A percentile compares a stretch with the other conserved stretches of the same genome.
phyloP scores from a whole-genome alignment of 139 green algal genomes.

The Tetratostichococcus sp. region DNA sequence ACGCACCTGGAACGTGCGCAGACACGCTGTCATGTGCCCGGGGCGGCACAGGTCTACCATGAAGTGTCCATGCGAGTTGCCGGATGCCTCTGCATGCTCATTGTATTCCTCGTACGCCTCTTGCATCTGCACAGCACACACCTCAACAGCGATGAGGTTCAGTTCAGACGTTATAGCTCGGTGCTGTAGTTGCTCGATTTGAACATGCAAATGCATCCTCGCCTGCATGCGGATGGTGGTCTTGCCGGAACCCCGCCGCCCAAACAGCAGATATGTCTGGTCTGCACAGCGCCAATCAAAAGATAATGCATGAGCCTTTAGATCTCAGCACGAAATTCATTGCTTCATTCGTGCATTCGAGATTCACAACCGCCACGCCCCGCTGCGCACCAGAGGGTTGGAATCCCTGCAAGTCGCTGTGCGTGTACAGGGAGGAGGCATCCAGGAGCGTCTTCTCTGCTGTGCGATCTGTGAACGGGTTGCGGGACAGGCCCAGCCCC shows the following conservation, averaged over 20 bases:
- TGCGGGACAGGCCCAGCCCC: conserved; percentile 58
- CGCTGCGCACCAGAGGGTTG: conserved; percentile 45
- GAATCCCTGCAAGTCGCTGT: conserved; percentile 73
- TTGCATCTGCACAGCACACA: conserved; percentile 57
- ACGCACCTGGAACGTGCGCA: conserved; percentile 63
- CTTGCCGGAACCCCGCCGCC: conserved; percentile 67
- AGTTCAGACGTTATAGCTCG: too few species aligned
- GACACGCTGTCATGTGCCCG: conserved; percentile 76
- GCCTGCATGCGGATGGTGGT: conserved; percentile 73
- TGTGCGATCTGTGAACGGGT: conserved; percentile 80
- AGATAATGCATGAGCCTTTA: too few species aligned
- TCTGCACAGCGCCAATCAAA: conserved; percentile 45
- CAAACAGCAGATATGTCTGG: conserved; percentile 82
- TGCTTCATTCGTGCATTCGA: too few species aligned
- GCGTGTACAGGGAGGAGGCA: conserved; percentile 61
- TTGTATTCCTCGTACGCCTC: conserved; percentile 66
- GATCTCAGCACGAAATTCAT: too few species aligned
- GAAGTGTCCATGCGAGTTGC: conserved; percentile 64
- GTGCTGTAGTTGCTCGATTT: neutral
- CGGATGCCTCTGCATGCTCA: conserved; percentile 27
- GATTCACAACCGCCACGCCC: too few species aligned
- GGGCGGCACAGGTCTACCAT: conserved; percentile 70
- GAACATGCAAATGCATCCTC: neutral
- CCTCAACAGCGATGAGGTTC: too few species aligned
- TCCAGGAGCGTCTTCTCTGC: conserved; percentile 78